phyloP scores from a whole-genome alignment of 345 rosid species.

The Corchorus olitorius region DNA sequence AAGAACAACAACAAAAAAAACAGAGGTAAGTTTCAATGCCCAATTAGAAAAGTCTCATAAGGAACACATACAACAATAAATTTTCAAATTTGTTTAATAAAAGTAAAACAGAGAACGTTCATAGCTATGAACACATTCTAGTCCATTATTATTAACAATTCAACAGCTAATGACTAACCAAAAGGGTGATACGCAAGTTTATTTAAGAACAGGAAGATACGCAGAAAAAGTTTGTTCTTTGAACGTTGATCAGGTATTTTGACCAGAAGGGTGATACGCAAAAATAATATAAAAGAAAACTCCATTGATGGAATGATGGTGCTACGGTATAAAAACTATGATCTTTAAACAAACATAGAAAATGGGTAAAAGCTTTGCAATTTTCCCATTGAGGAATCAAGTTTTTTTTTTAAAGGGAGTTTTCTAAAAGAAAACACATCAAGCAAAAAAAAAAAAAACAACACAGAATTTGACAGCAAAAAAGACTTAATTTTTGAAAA shows the following conservation, averaged over 20 bases:
- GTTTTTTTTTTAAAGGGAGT: not conserved
- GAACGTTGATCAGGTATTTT: not conserved
- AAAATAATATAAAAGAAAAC: not conserved
- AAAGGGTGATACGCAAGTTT: not conserved
- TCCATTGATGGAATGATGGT: not conserved
- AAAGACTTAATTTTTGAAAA: slow-evolving; percentile 5
- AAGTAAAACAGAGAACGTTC: not conserved
- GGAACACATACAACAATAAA: not conserved
- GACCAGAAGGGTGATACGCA: not conserved
- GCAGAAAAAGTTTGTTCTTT: not conserved
- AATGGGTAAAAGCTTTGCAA: not conserved
- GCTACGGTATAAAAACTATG: not conserved
- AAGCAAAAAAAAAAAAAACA: not conserved
- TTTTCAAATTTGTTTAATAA: not conserved
- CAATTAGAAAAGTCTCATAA: not conserved
- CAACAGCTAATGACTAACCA: not conserved
- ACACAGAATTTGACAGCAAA: not conserved
- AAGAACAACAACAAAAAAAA: not conserved
- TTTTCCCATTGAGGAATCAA: not conserved
- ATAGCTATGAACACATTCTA: not conserved
- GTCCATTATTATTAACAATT: not conserved
- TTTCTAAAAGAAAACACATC: not conserved
- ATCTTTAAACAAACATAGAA: not conserved
- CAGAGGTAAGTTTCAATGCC: not conserved
- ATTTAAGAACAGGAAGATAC: not conserved